Base-by-base conservation (phyloP, 1,284 basidiomycete species). In the Marasmius oreades region DNA sequence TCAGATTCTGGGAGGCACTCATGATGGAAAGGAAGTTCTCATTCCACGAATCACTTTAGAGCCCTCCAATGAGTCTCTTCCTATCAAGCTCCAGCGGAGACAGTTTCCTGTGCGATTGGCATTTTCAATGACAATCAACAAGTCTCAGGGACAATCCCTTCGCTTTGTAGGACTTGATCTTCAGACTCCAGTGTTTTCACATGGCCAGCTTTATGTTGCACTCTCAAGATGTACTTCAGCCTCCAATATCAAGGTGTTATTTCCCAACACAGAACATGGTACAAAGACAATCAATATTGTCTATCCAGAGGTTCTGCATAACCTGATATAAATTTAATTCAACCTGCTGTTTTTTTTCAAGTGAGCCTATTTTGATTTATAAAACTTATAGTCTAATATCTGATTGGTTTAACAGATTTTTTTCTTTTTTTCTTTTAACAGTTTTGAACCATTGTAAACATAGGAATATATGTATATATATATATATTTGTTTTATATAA, bases 91-190 rank as follows among this genome's bases (percentile, higher is more conserved):
- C 10, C 26, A n/a, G 1, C 56, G 64, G 3, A 55, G 56, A 0
- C 70, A 73, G 59, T 73, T 73, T 55, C 71, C 71, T n/a, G 62
- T 73, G 1, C 51, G 56, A 2, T 55, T 72, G 0, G 69, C 70
- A 7, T 74, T 73, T 62, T 68, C 69, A 11, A 70, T 73, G 66
- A 67, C 70, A 0, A 71, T 74, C 57, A 74, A 74, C 61, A 73
- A 73, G 52, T 53, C 69, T 3, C 73, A 73, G 57, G 73, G 73
- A 0, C 72, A 74, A 53, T 70, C 67, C 3, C 62, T 72, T 3
- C 56, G 62, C 31, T 51, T 58, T 51, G 64, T 70, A 26, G 69
- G 64, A 0, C 39, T 73, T 11, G 65, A 70, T 59, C 53, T 72
- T 4, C 60, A 62, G 2, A 53, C 55, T 5, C 61, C 64, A 5